Conservation (phyloP, 2,329 filamentous ascomycete species). For the Hypoxylon sp. region DNA sequence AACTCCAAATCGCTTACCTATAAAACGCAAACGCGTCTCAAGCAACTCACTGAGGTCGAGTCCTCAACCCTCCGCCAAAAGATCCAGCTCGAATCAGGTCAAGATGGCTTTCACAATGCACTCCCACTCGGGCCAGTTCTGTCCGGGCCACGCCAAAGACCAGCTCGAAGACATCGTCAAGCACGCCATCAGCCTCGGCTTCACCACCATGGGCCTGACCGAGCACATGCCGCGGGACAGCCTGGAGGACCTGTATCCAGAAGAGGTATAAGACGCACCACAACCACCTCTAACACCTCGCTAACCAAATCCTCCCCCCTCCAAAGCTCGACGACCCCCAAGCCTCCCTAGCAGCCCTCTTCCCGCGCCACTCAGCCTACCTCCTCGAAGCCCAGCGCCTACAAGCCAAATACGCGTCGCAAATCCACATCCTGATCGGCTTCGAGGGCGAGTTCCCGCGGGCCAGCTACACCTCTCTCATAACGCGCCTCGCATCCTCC, state of each 20-base stretch:
- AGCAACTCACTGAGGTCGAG: too few relatives aligned
- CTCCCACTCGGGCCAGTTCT: conserved; percentile 98
- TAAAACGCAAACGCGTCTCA: neutral
- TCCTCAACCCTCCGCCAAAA: neutral
- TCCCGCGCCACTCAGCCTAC: conserved; percentile 72
- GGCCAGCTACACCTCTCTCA: conserved; percentile 63
- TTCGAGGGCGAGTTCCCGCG: conserved; percentile 96
- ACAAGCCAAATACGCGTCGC: conserved; percentile 70
- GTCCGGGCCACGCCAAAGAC: conserved; percentile 85
- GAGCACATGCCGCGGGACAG: conserved; percentile 92
- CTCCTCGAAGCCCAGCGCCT: conserved; percentile 78
- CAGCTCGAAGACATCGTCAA: conserved; percentile 83
- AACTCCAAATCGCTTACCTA: neutral
- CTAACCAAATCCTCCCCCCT: conserved; percentile 40
- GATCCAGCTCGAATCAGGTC: neutral
- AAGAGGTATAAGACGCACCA: too few relatives aligned
- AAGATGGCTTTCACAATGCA: conserved; percentile 96
- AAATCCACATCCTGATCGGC: conserved; percentile 83
- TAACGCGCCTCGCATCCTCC: conserved; percentile 64
- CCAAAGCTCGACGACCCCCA: conserved; percentile 61
- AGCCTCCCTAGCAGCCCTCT: conserved; percentile 57
- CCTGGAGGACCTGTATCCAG: conserved; percentile 83
- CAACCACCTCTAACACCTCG: too few relatives aligned
- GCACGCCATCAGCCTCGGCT: conserved; percentile 78
- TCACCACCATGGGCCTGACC: conserved; percentile 85